Evolutionary conservation across 1,284 basidiomycete species (phyloP), one percentile per base, ranked within the genome.

Genomic region (Tilletia caries): DNA sequence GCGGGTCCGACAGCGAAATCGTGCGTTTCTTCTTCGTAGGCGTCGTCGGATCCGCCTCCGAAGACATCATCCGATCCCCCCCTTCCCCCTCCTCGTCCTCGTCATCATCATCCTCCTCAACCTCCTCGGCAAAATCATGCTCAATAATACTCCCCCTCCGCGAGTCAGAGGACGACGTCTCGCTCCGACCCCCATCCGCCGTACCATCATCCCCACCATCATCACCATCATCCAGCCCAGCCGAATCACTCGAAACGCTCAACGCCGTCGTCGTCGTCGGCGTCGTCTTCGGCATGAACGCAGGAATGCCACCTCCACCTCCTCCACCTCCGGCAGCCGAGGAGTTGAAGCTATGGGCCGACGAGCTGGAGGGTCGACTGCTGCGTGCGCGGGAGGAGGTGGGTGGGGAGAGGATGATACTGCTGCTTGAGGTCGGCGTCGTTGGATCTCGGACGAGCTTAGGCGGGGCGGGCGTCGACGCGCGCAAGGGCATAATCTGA

Each of bases 181-280:
- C 27, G 20, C 67, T 60, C n/a, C n/a, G n/a, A n/a, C n/a, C n/a
- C n/a, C n/a, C n/a, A n/a, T n/a, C n/a, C 1, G 52, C 46, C 60
- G 66, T 70, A n/a, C 65, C 20, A 8, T 68, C 4, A 65, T 25
- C 50, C 2, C 50, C 27, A 33, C 33, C 25, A 65, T 25, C 50
- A 2, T 60, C 27, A 33, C 33, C 25, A 34, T 70, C 71, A 15
- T 32, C 44, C 3, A 27, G 37, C 18, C 66, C 41, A 1, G 66
- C n/a, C n/a, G n/a, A n/a, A n/a, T n/a, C n/a, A n/a, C n/a, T n/a
- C n/a, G n/a, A 62, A 3, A 67, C 75, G 68, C 73, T 74, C 64
- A 76, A 70, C 13, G 75, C 75, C 10, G 71, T 74, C 10, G 75
- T 76, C 10, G 71, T 74, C 10, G 75, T 76, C 34, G 75, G 67